Evolutionary conservation across 208 protist species (phyloP).

Genomic region (Trypanosoma brucei): DNA sequence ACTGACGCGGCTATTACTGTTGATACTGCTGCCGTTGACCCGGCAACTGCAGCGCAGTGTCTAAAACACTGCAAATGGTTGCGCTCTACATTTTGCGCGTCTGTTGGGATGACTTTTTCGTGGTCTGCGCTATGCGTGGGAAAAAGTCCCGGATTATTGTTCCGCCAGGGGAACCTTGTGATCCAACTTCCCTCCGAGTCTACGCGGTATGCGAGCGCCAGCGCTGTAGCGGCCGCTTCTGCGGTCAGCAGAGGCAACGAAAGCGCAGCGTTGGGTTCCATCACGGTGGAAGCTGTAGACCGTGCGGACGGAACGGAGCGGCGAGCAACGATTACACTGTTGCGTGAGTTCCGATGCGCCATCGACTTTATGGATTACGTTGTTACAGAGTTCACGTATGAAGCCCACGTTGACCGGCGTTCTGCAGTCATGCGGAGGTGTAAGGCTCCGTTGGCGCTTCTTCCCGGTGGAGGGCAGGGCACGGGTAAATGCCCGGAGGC

Average conservation of each 20-base stretch:
- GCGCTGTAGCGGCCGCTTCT: background rate
- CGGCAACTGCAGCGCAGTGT: background rate
- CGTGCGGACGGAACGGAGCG: background rate
- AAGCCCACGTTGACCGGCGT: slow-evolving; percentile 36
- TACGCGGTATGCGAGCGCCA: slow-evolving; percentile 18
- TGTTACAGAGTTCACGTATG: slow-evolving; percentile 56
- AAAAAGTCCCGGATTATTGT: slow-evolving; percentile 25
- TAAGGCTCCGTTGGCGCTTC: slow-evolving; percentile 1
- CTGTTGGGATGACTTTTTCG: slow-evolving; percentile 8
- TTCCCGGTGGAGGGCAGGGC: background rate
- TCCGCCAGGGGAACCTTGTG: slow-evolving; percentile 57
- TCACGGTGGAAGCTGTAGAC: slow-evolving; percentile 8
- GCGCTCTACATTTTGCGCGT: slow-evolving; percentile 12
- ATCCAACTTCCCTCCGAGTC: slow-evolving; percentile 39
- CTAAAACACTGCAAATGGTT: slow-evolving; percentile 14
- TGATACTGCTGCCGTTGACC: background rate
- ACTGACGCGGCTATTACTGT: background rate
- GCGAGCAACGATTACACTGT: slow-evolving; percentile 29
- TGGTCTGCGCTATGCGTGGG: slow-evolving; percentile 18
- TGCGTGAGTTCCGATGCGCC: slow-evolving; percentile 56
- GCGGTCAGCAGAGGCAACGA: slow-evolving; percentile 2
- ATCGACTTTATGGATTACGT: slow-evolving; percentile 66
- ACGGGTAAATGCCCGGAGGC: slow-evolving; percentile 22
- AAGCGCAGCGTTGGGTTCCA: slow-evolving; percentile 6
- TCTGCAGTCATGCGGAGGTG: slow-evolving; percentile 16